Evolutionary conservation across 495 filamentous ascomycete species (phyloP).

Genomic region (Cetradonia linearis): DNA sequence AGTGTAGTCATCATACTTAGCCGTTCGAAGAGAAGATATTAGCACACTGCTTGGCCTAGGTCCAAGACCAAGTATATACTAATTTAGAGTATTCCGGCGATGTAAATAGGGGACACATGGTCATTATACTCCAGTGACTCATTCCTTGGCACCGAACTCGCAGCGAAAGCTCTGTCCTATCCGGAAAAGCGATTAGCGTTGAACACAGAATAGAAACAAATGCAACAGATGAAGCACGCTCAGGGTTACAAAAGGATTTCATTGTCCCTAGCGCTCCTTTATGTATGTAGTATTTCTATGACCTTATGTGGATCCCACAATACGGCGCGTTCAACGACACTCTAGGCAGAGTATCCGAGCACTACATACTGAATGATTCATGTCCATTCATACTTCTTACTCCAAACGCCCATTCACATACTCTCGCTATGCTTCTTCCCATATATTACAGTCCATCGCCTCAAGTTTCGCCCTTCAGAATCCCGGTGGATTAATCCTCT

Average conservation of each 20-base stretch:
- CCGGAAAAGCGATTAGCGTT: not conserved
- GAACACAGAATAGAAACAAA: not conserved
- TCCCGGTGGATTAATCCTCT: slow-evolving; percentile 86
- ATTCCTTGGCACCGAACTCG: not conserved
- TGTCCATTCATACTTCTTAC: not conserved
- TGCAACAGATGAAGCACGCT: not conserved
- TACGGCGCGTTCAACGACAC: not conserved
- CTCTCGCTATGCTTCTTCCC: not conserved
- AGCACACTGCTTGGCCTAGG: not conserved
- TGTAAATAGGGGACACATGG: not conserved
- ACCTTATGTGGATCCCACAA: not conserved
- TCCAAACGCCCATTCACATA: slow-evolving; percentile 1
- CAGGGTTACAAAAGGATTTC: not conserved
- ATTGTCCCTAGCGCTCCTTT: not conserved
- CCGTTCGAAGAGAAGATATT: not conserved
- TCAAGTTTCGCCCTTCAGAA: slow-evolving; percentile 46
- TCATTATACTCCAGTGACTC: not conserved
- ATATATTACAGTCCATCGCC: not conserved
- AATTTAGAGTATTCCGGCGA: not conserved
- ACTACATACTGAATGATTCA: not conserved
- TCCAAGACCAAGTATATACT: not conserved
- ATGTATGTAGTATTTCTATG: not conserved
- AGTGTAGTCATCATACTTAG: slow-evolving; percentile 4
- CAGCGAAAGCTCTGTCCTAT: no score
- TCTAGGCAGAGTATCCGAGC: not conserved